Conservation (phyloP, 2,329 filamentous ascomycete species). For the Colletotrichum cereale region DNA sequence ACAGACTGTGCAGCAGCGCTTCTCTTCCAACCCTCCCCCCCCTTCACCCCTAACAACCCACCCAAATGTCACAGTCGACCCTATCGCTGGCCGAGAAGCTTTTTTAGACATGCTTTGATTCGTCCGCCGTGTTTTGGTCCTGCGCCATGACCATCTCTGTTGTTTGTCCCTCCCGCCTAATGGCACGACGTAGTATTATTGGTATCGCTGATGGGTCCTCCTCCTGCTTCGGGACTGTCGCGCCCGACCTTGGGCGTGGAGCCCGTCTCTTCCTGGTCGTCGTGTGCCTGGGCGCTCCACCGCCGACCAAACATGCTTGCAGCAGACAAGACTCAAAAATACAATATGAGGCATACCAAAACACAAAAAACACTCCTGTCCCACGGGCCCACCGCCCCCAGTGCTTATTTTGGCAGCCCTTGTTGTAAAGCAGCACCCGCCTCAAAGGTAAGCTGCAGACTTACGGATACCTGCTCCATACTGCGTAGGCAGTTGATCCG, state of each 20-base stretch:
- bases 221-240: constrained; percentile 9
- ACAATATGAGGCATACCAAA: constrained; percentile 17
- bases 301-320: background rate
- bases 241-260: constrained; percentile 1
- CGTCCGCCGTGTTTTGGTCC: constrained; percentile 5
- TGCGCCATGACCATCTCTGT: background rate
- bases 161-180: background rate
- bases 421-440: background rate
- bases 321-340: background rate
- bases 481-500: background rate
- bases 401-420: constrained; percentile 33
- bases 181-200: too few species aligned
- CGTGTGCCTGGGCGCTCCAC: background rate
- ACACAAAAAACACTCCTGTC: constrained; percentile 22
- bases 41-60: background rate
- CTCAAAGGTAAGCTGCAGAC: background rate
- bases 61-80: background rate
- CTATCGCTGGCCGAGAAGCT: background rate
- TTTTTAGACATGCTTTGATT: constrained; percentile 4
- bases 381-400: background rate
- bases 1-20: background rate
- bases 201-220: constrained; percentile 17
- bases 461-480: too few species aligned
- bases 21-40: background rate
- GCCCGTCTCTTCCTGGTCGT: background rate